Evolutionary conservation across 768 basidiomycete species (phyloP), one percentile per base, ranked within the genome.

Genomic region (Tulasnella sp.): DNA sequence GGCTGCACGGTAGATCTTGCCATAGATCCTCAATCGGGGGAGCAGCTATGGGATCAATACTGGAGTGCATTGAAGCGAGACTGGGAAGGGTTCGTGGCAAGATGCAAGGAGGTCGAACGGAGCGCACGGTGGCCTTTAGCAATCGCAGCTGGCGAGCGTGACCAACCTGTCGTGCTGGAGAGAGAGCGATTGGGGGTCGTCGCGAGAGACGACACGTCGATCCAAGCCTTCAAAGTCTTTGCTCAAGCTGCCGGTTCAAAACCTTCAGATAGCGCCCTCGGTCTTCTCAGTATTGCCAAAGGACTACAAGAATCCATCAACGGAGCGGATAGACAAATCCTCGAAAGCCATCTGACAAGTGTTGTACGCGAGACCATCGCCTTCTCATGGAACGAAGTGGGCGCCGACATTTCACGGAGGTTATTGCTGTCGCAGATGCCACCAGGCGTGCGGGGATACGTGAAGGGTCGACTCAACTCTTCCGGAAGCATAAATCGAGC

Each of bases 11-110:
- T 98, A 66, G 84, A 83, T 70, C 83, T 95, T 40, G 85, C 87
- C 75, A 84, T 84, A 47, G 90, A 92, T 77, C 84, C 89, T 0
- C 87, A 90, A 74, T 94, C 92, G 2, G 94, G 94, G 17, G 89
- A 89, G 41, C 83, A 87, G 62, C 88, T 90, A 75, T 84, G 93
- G 77, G 86, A 87, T 62, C 89, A 88, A 59, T 94, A 93, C 78
- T 90, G 92, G 88, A 90, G 86, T 76, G 88, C 90, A 0, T 80
- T 97, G 76, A 95, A 92, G 79, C 83, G 91, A 62, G 95, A 98
- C 76, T 98, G 96, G 95, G 91, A 98, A 77, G 94, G 95, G 3
- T 95, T 98, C 77, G 88, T 95, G 74, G 90, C 95, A 8, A 86
- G 92, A 72, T 95, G 93, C 77, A 87, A 91, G 69, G 93, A 94